Evolutionary conservation across 805 yeast genomes (phyloP).

Genomic region (Starmerella khaoyaiensis): DNA sequence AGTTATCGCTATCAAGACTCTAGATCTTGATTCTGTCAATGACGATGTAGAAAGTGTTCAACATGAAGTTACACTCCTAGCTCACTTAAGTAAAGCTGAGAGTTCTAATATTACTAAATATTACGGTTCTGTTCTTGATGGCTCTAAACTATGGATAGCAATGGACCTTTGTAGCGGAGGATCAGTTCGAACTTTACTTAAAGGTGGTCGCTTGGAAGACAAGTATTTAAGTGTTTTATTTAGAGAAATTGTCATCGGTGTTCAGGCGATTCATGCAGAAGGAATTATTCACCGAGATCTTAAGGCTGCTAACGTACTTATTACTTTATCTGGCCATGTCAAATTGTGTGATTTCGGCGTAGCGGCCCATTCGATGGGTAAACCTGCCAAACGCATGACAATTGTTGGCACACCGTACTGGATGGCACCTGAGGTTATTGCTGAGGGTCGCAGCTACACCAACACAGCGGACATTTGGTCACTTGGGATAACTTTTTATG

Average conservation of each 20-base stretch:
- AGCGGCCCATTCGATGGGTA: slow-evolving; percentile 78
- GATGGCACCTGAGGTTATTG: slow-evolving; percentile 46
- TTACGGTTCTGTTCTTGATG: slow-evolving; percentile 75
- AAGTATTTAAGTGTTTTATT: slow-evolving; percentile 68
- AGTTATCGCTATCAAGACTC: slow-evolving; percentile 82
- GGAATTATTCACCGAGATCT: slow-evolving; percentile 94
- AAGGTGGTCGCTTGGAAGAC: slow-evolving; percentile 83
- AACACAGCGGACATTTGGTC: slow-evolving; percentile 97
- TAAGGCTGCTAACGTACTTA: slow-evolving; percentile 89
- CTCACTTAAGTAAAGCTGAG: slow-evolving; percentile 52
- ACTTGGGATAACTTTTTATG: slow-evolving; percentile 83
- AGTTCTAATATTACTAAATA: slow-evolving; percentile 90
- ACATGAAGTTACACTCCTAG: slow-evolving; percentile 74
- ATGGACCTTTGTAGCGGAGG: slow-evolving; percentile 99
- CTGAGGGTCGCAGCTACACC: slow-evolving; percentile 33
- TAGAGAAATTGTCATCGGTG: slow-evolving; percentile 66
- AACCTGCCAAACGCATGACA: slow-evolving; percentile 69
- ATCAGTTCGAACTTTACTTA: slow-evolving; percentile 66
- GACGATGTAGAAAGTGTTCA: slow-evolving; percentile 94
- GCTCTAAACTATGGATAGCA: slow-evolving; percentile 89
- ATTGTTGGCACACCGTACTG: slow-evolving; percentile 57
- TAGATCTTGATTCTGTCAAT: slow-evolving; percentile 81
- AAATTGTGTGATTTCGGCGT: slow-evolving; percentile 96
- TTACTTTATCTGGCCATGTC: slow-evolving; percentile 78
- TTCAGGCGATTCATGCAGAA: slow-evolving; percentile 67